Evolutionary conservation across 1,139 yeast genomes (phyloP), one percentile per base, ranked within the genome.

Genomic region (Arxiozyma bovina): DNA sequence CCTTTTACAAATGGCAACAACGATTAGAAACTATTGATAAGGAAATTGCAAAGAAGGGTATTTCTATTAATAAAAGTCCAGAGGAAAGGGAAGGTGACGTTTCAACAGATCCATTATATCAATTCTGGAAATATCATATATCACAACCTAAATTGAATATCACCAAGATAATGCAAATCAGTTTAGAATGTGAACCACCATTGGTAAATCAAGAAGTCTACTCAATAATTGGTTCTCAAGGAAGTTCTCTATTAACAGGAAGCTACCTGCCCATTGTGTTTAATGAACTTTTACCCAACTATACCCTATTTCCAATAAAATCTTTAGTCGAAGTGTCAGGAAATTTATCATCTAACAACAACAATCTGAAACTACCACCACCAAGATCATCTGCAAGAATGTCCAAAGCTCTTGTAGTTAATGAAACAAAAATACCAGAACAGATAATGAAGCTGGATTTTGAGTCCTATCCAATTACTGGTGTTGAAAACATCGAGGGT

Each of bases 1-100:
- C 94, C 0, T 85, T 89, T 65, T 81, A 78, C 57, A 81, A 95
- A 63, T 90, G 97, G 97, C 82, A 83, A 48, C 67, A 63, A 50
- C 60, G 70, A 45, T 53, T 67, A 25, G 60, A 61, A 22, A 48
- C 54, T 2, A 50, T 57, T 8, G 56, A 55, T 30, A 20, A 48
- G 15, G 50, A 47, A 12, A 40, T 45, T 25, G 25, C 40, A 5
- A 41, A 38, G 23, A 41, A 42, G 25, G 38, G 27, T 18, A 21
- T 25, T 20, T 23, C 38, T 11, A 34, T 40, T 17, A 50, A 48
- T 21, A 53, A 53, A 25, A 44, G 23, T 21, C n/a, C 17, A 20
- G 17, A 11, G 12, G 38, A 45, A 7, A 22, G n/a, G 11, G 47
- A 48, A 1, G 18, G 34, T 25, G 57, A 57, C 20, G 55, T 57